phyloP scores from a whole-genome alignment of 805 yeast species.

The Barnettozyma vustinii region DNA sequence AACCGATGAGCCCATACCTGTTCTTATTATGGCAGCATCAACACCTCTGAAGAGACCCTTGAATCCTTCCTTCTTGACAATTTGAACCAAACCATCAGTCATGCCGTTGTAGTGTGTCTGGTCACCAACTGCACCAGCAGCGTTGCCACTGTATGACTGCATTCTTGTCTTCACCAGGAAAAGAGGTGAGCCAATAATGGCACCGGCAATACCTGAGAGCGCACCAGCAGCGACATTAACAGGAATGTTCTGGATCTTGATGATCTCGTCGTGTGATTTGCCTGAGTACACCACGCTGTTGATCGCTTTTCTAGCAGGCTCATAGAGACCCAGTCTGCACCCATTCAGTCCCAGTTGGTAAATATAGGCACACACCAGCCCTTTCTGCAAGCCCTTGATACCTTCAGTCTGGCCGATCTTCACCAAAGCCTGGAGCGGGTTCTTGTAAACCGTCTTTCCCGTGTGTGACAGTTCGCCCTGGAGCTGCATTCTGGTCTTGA shows the following conservation, averaged over 20 bases:
- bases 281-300: conserved; percentile 53
- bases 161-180: conserved; percentile 91
- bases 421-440: conserved; percentile 78
- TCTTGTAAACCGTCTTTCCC: conserved; percentile 58
- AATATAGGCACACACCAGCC: conserved; percentile 80
- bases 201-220: conserved; percentile 83
- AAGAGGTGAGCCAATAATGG: conserved; percentile 84
- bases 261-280: conserved; percentile 32
- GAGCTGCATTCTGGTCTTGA: conserved; percentile 93
- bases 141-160: conserved; percentile 77
- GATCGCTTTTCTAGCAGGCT: conserved; percentile 64
- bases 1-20: conserved; percentile 93
- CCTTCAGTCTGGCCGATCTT: conserved; percentile 80
- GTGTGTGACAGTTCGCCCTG: conserved; percentile 76
- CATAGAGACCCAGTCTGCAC: conserved; percentile 90
- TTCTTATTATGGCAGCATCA: conserved; percentile 89
- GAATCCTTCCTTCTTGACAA: conserved; percentile 65
- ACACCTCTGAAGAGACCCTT: conserved; percentile 84
- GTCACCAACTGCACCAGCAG: conserved; percentile 64
- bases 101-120: conserved; percentile 82
- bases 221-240: conserved; percentile 81
- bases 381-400: conserved; percentile 80
- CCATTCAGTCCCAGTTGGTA: conserved; percentile 93
- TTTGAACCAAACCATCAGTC: conserved; percentile 58
- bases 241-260: conserved; percentile 40